phyloP scores from a whole-genome alignment of 1,139 yeast genomes.

The Suhomyces choctaworum region DNA sequence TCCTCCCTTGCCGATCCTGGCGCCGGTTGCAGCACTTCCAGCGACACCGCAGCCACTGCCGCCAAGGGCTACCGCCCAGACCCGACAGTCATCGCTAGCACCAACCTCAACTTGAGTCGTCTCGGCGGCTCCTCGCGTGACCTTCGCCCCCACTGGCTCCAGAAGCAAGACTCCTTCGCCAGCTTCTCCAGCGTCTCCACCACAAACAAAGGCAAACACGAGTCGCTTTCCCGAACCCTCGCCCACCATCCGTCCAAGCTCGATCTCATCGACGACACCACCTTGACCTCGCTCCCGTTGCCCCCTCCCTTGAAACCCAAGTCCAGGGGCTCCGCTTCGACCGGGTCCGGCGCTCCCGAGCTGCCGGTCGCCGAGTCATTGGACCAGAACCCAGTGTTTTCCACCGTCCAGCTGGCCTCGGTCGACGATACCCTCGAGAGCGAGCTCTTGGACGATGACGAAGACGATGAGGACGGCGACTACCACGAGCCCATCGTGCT shows the following conservation, averaged over 20 bases:
- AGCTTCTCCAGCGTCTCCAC: not conserved
- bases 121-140: slow-evolving; percentile 10
- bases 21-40: slow-evolving; percentile 1
- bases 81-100: slow-evolving; percentile 16
- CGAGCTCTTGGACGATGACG: slow-evolving; percentile 14
- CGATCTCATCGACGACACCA: slow-evolving; percentile 61
- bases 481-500: slow-evolving; percentile 51
- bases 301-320: slow-evolving; percentile 51
- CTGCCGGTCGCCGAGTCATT: not conserved
- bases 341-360: not conserved
- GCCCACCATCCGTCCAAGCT: slow-evolving; percentile 47
- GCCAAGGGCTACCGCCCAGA: slow-evolving; percentile 10
- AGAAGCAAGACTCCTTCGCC: slow-evolving; percentile 8
- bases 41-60: not conserved
- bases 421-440: slow-evolving; percentile 11
- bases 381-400: not conserved
- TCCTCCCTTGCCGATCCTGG: not conserved
- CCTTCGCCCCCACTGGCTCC: slow-evolving; percentile 6
- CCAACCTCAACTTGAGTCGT: slow-evolving; percentile 18
- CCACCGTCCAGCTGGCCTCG: not conserved
- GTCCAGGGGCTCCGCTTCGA: slow-evolving; percentile 8
- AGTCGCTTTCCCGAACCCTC: slow-evolving; percentile 13
- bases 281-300: slow-evolving; percentile 65
- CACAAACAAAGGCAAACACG: slow-evolving; percentile 5
- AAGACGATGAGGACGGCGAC: slow-evolving; percentile 28